Base-by-base conservation (phyloP, 140 eudicot genomes). In the Oenanthe javanica region DNA sequence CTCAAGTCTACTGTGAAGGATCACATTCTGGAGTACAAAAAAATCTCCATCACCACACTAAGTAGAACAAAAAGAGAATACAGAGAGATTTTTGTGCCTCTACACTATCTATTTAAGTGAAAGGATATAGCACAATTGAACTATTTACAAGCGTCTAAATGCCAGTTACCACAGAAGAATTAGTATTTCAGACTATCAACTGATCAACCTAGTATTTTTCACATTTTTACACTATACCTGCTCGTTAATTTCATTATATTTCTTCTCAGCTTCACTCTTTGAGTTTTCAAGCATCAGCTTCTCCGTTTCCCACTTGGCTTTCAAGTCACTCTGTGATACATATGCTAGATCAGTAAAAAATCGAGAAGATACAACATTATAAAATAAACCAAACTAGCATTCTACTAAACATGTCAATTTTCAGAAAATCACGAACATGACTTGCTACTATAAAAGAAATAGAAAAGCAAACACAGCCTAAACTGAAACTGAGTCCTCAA, bases 261-360 rank as follows among this genome's bases (percentile, higher is more conserved):
- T 92, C 87, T 82, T 90, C 83, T 92, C 97, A 15, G 91, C 89
- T 82, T 84, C 90, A 76, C 61, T 85, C 87, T 87, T 90, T 16
- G 89, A 81, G 1, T 79, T 88, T 82, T 90, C 97, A 47, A 92
- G 82, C 45, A 83, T 82, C 54, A 76, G 75, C 85, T 87, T 90
- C 82, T 95, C 97, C 2, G 89, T 83, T 73, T 89, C 97, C 97
- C 94, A 95, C 84, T 87, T 90, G 40, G 88, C 87, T 82, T 88
- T 95, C 43, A 95, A 85, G 42, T 90, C 96, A 48, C 73, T 54
- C 91, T 88, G 82, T 27, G 5, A 78, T 51, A 49, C 36, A 48
- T n/a, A 23, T 9, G 23, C 75, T 9, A 15, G 49, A 46, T 47
- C 72, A 71, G 47, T 8, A 45, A 72, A 75, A 13, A 46, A 74